Evolutionary conservation across 768 basidiomycete species (phyloP), one percentile per base, ranked within the genome.

Genomic region (Lyophyllum decastes): DNA sequence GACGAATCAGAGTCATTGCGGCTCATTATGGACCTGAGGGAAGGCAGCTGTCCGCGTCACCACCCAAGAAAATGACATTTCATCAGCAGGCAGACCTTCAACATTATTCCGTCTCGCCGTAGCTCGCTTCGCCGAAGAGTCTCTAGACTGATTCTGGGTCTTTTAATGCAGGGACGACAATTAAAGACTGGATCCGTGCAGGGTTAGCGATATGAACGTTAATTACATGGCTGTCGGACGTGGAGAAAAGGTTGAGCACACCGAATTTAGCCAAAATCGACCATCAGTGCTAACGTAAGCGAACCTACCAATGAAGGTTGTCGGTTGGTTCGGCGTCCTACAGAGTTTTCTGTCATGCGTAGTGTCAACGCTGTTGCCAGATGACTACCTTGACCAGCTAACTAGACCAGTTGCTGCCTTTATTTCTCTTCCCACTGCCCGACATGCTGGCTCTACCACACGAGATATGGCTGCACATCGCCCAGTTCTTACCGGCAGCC

Each of bases 401-500:
- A n/a, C 14, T 17, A 25, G 34, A 22, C 47, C 41, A 24, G 21
- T 10, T 25, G 22, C 33, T 33, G 27, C 33, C 16, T 34, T 11
- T 21, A 8, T 4, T 26, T 34, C 43, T 40, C 26, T 25, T 6
- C 33, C 50, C 51, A n/a, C 38, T 47, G 21, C 43, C 47, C 44
- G 17, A 45, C 58, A 64, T 66, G 59, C 26, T 47, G 45, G 1
- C 35, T 24, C 61, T 71, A 10, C 68, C 69, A 2, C 66, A 68
- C 49, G 72, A 73, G 21, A 60, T 71, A 52, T 73, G 72, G 72
- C 49, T 65, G 25, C 60, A 68, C 44, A 62, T 73, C 41, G 65
- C 70, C n/a, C 61, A 61, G n/a, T 70, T 70, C 56, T 61, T 72
- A 24, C 63, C 70, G 2, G 52, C 61, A 7, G 41, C 52, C 8